A percentile compares a stretch with the other conserved stretches of the same genome.
These are phyloP conservation scores for Thalassiosira profunda DNA, from an alignment of 108 stramenopile genomes.

Conservation along the genomic window DNA sequence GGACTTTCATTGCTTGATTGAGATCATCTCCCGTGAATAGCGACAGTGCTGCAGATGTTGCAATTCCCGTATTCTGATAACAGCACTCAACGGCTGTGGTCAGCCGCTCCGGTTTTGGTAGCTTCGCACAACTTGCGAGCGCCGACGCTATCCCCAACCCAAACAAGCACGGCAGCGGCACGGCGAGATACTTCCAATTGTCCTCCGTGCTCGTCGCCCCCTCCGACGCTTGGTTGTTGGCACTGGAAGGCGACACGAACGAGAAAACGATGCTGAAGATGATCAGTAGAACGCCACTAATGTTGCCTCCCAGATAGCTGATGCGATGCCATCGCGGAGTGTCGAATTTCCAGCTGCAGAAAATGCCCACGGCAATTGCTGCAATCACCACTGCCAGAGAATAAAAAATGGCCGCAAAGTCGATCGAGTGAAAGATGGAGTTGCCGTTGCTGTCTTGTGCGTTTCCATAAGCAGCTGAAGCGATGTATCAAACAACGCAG, in stretches of 20 bases:
- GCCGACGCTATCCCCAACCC: conserved; percentile 14
- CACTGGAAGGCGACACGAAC: conserved; percentile 1
- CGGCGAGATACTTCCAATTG: conserved; percentile 10
- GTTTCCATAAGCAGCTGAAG: conserved; percentile 40
- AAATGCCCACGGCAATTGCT: conserved; percentile 21
- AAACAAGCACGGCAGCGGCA: conserved; percentile 18
- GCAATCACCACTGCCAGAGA: conserved; percentile 21
- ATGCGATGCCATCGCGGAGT: conserved; percentile 20
- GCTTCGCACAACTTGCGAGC: not conserved
- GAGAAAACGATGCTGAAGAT: conserved; percentile 28
- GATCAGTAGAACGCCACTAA: conserved; percentile 22
- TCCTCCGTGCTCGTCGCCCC: not conserved
- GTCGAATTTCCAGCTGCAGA: conserved; percentile 25
- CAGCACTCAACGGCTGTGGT: conserved; percentile 40
- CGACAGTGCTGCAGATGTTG: conserved; percentile 31
- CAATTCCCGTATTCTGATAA: conserved; percentile 48
- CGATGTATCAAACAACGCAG: too few relatives aligned
- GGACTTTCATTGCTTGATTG: conserved; percentile 27
- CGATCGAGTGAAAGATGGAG: conserved; percentile 18
- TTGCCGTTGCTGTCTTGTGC: not conserved
- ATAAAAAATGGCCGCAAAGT: conserved; percentile 26
- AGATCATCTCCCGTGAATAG: conserved; percentile 23
- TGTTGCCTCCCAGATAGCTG: conserved; percentile 22
- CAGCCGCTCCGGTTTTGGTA: conserved; percentile 18
- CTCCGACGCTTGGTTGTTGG: not conserved